Percentiles rank a stretch among this genome's conserved stretches.
These are phyloP conservation scores for Salix koriyanagi DNA, from an alignment of 345 rosid species.

Conservation along the genomic window DNA sequence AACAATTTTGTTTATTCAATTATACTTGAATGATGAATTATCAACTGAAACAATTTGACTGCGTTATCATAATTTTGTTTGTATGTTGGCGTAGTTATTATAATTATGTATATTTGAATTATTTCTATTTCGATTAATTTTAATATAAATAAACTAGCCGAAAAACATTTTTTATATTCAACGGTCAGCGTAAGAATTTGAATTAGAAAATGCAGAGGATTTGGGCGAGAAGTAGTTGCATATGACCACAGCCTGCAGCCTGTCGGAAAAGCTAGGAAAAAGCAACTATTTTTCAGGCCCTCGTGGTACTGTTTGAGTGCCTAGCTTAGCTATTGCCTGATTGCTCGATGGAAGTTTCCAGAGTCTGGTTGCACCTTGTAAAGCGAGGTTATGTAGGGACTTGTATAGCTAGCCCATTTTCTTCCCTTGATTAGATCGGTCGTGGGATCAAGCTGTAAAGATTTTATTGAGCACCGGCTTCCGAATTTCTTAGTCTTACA, in stretches of 20 bases:
- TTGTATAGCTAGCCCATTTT: background rate
- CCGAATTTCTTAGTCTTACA: background rate
- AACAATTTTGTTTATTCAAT: no score
- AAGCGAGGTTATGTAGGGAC: background rate
- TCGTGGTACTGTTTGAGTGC: background rate
- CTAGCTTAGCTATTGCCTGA: background rate
- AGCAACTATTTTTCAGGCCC: background rate
- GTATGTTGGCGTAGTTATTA: no score
- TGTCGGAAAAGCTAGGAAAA: background rate
- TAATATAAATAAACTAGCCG: no score
- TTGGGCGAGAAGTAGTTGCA: background rate
- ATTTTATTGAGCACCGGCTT: background rate
- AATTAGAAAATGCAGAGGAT: background rate
- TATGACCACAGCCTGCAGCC: background rate
- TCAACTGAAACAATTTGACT: no score
- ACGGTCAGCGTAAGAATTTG: background rate
- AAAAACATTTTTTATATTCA: background rate
- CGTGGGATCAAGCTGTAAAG: background rate
- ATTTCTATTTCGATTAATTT: no score
- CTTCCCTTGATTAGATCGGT: background rate
- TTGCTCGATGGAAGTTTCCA: no score
- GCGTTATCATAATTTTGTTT: no score
- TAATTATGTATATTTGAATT: no score
- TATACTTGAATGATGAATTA: no score
- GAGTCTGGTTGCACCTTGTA: background rate